Evolutionary conservation across 176 grass and related monocot species (phyloP).

Genomic region (Phyllostachys edulis): DNA sequence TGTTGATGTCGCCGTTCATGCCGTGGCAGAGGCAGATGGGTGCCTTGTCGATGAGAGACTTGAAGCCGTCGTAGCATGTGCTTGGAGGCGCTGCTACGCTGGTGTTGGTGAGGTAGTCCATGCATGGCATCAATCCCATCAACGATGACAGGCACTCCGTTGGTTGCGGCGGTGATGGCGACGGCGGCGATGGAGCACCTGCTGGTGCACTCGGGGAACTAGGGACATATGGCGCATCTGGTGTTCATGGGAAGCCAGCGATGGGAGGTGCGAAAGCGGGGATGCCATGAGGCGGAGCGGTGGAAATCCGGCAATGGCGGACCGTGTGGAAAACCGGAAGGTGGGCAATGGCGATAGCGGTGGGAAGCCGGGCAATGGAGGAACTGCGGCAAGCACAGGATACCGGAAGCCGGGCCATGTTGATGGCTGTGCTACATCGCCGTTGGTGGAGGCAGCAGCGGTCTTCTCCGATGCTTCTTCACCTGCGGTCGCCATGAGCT

Average conservation of each 20-base stretch:
- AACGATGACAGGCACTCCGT: conserved; percentile 1
- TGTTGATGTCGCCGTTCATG: neutral
- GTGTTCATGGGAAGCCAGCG: neutral
- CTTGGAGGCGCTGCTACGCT: neutral
- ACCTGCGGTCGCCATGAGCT: neutral
- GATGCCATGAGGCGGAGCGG: neutral
- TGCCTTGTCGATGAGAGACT: neutral
- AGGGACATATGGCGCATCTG: neutral
- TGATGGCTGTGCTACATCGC: neutral
- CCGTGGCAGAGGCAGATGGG: conserved; percentile 23
- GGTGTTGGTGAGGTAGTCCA: conserved; percentile 24
- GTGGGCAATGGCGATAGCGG: neutral
- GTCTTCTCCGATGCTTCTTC: neutral
- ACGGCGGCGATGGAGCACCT: neutral
- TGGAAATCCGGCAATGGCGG: neutral
- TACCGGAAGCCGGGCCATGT: too few species aligned
- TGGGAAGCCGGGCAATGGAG: neutral
- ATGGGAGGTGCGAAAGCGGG: neutral
- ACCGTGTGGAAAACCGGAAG: neutral
- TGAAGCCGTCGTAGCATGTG: conserved; percentile 14
- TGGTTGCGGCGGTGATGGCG: neutral
- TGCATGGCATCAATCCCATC: conserved; percentile 27
- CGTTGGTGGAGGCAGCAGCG: neutral
- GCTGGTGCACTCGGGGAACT: neutral
- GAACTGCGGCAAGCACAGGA: neutral